Conservation (phyloP, 345 rosid genomes). For the Murraya koenigii region DNA sequence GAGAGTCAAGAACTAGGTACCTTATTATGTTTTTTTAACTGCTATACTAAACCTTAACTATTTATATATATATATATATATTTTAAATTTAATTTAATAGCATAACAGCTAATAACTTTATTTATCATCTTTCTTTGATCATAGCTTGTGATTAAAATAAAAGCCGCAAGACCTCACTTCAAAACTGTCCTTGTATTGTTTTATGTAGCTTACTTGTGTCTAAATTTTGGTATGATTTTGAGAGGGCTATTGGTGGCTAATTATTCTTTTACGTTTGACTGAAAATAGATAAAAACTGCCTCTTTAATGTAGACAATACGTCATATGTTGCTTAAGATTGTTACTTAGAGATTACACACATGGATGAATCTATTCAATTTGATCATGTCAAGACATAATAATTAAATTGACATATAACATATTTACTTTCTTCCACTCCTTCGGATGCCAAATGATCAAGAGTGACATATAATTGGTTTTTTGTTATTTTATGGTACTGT, state of each 20-base stretch:
- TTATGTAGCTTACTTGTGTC: not conserved
- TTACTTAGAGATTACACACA: not conserved
- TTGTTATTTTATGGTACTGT: not conserved
- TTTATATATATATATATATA: too few relatives aligned
- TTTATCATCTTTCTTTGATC: not conserved
- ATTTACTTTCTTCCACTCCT: too few relatives aligned
- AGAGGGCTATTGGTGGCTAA: not conserved
- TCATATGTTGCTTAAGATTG: not conserved
- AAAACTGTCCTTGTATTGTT: too few relatives aligned
- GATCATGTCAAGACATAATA: not conserved
- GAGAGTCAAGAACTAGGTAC: slow-evolving; percentile 46
- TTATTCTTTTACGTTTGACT: not conserved
- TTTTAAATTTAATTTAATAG: not conserved
- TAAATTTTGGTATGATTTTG: not conserved
- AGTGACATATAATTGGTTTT: too few relatives aligned
- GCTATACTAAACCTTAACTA: too few relatives aligned
- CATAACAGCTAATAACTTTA: not conserved
- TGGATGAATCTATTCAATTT: not conserved
- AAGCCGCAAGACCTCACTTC: too few relatives aligned
- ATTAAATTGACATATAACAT: too few relatives aligned
- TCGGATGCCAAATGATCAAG: too few relatives aligned
- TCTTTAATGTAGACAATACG: not conserved
- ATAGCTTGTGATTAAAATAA: too few relatives aligned
- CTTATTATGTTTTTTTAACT: too few relatives aligned
- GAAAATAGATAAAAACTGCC: not conserved